Evolutionary conservation across 352 stramenopile genomes (phyloP).

Genomic region (Pythium dissimile): DNA sequence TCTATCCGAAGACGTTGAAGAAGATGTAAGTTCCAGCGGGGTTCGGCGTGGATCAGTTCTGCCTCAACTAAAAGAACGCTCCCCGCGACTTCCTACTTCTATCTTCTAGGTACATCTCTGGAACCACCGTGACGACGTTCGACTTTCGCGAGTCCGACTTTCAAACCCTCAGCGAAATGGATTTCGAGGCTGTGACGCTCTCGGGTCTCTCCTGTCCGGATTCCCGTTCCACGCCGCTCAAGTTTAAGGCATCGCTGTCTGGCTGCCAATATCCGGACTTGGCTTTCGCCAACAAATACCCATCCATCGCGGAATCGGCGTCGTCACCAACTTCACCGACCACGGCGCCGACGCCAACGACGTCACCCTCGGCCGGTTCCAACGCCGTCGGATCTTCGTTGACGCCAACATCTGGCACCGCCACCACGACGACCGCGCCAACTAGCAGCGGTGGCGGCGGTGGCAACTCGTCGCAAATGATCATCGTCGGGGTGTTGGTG

Average conservation of each 20-base stretch:
- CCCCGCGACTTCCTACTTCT: not conserved
- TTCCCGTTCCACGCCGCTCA: not conserved
- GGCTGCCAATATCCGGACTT: conserved; percentile 7
- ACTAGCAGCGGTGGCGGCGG: not conserved
- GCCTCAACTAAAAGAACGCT: not conserved
- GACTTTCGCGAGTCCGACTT: conserved; percentile 14
- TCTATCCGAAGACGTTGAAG: conserved; percentile 29
- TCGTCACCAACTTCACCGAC: not conserved
- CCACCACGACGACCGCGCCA: conserved; percentile 21
- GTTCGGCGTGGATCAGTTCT: not conserved
- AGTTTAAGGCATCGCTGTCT: not conserved
- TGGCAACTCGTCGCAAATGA: conserved; percentile 3
- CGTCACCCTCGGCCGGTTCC: too few species aligned
- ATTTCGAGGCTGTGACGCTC: not conserved
- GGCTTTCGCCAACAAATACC: conserved; percentile 10
- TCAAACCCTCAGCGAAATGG: conserved; percentile 2
- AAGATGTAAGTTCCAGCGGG: conserved; percentile 25
- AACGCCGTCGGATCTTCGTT: too few species aligned
- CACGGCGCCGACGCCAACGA: not conserved
- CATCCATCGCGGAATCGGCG: not conserved
- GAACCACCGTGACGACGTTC: conserved; percentile 8
- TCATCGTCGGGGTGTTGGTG: conserved; percentile 22
- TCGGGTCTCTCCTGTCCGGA: conserved; percentile 2
- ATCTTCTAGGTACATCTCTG: conserved; percentile 1
- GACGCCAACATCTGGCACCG: not conserved